Evolutionary conservation across 768 basidiomycete species (phyloP), one percentile per base, ranked within the genome.

Genomic region (Lactifluus hygrophoroides): DNA sequence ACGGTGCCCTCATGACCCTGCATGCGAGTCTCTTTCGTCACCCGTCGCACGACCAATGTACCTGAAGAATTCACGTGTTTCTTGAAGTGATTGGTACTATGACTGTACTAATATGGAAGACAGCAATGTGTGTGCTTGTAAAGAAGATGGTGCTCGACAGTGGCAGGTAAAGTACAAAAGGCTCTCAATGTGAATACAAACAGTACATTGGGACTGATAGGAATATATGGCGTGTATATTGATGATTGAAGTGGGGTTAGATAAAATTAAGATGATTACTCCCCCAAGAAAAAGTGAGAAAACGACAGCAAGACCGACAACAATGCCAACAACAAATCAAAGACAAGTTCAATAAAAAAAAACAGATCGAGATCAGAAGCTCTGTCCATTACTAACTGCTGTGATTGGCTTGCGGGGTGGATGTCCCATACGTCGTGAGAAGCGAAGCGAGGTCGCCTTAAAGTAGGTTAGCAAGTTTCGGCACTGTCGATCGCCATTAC

Each of bases 381-480:
- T 19, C 10, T 23, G 44, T 49, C 42, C 42, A 28, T 59, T 30
- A 56, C 40, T n/a, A n/a, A n/a, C 21, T 40, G 28, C 37, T 40
- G 28, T 45, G 32, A 19, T 37, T 25, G 19, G 19, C 27, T 32
- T 35, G 58, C 16, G 47, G 42, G 8, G 38, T 3, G 28, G 47
- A n/a, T 9, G 54, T 62, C 9, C 76, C 76, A 65, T 80, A 82
- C 74, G 74, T 81, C 3, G 79, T 77, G 44, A 84, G 65, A 21
- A 84, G 66, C 10, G 73, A 71, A 23, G 75, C 68, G n/a, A 84
- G 68, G 62, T 84, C 82, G 51, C 70, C 82, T 84, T 56, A 13
- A 37, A 32, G 52, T 14, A 25, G 28, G 19, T 50, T 25, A 51
- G 46, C 30, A 45, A 32, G 19, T 21, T 35, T n/a, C 14, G 7